These are phyloP conservation scores for Leersia perrieri DNA, from an alignment of 176 grass and related monocot genomes.

Conservation along the genomic window DNA sequence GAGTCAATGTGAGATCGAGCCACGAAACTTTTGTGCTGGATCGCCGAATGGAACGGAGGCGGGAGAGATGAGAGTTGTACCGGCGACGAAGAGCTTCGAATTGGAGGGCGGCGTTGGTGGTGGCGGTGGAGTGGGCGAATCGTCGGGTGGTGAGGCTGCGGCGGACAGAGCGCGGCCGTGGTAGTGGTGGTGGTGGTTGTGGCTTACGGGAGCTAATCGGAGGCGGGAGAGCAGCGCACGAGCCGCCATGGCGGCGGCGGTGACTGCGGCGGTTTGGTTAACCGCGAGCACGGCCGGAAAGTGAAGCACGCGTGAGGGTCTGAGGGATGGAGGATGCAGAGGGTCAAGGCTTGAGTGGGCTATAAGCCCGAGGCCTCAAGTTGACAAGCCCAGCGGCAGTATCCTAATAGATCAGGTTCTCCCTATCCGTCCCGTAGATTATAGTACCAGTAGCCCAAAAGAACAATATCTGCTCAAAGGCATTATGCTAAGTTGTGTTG, in stretches of 20 bases:
- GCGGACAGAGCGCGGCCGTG: slow-evolving; percentile 22
- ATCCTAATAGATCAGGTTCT: too few relatives aligned
- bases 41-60: neutral
- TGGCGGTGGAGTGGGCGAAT: slow-evolving; percentile 8
- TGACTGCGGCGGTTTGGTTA: neutral
- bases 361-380: too few relatives aligned
- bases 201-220: slow-evolving; percentile 10
- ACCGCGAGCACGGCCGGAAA: neutral
- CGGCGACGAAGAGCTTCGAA: slow-evolving; percentile 77
- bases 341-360: too few relatives aligned
- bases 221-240: slow-evolving; percentile 31
- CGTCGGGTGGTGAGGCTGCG: neutral
- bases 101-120: slow-evolving; percentile 43
- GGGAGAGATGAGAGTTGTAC: slow-evolving; percentile 24
- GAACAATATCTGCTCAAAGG: too few relatives aligned
- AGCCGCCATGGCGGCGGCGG: slow-evolving; percentile 6
- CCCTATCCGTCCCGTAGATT: too few relatives aligned
- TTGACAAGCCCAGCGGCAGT: too few relatives aligned
- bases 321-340: too few relatives aligned
- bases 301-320: too few relatives aligned
- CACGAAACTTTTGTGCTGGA: too few relatives aligned
- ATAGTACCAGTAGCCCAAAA: too few relatives aligned
- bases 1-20: neutral
- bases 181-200: neutral
- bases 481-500: too few relatives aligned